Evolutionary conservation across 176 grass and related monocot genomes (phyloP).

Genomic region (Ensete glaucum): DNA sequence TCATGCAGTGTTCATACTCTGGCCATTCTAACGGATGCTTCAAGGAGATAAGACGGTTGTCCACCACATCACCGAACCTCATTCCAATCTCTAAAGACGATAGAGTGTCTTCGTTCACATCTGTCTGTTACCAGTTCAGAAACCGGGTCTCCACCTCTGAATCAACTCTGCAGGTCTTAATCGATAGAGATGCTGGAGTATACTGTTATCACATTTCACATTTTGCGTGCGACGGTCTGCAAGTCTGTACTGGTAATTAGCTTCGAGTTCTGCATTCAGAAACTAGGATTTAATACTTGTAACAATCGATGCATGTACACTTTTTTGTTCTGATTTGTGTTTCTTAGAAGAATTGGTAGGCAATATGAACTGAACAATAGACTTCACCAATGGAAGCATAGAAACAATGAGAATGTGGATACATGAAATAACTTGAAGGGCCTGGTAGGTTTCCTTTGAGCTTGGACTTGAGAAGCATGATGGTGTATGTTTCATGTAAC

Average conservation of each 20-base stretch:
- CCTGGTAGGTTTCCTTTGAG: too few species aligned
- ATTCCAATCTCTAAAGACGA: slow-evolving; percentile 50
- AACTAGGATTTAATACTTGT: neutral
- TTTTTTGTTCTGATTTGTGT: neutral
- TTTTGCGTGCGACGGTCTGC: too few species aligned
- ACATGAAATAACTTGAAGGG: neutral
- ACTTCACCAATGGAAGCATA: neutral
- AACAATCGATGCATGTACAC: neutral
- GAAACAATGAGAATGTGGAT: neutral
- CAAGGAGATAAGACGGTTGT: slow-evolving; percentile 36
- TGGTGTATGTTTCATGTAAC: too few species aligned
- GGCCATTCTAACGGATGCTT: slow-evolving; percentile 48
- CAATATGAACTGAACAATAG: neutral
- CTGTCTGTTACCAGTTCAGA: slow-evolving; percentile 68
- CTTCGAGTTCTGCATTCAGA: neutral
- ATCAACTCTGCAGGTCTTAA: neutral
- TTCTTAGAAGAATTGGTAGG: neutral
- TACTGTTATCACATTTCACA: too few species aligned
- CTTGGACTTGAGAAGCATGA: neutral
- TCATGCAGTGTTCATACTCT: slow-evolving; percentile 65
- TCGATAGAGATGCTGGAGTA: too few species aligned
- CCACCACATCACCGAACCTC: slow-evolving; percentile 35
- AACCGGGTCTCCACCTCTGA: slow-evolving; percentile 43
- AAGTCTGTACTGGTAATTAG: neutral
- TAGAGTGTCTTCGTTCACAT: slow-evolving; percentile 62